Evolutionary conservation across 257 asterid species (phyloP), one percentile per base, ranked within the genome.

Genomic region (Capsicum pubescens): DNA sequence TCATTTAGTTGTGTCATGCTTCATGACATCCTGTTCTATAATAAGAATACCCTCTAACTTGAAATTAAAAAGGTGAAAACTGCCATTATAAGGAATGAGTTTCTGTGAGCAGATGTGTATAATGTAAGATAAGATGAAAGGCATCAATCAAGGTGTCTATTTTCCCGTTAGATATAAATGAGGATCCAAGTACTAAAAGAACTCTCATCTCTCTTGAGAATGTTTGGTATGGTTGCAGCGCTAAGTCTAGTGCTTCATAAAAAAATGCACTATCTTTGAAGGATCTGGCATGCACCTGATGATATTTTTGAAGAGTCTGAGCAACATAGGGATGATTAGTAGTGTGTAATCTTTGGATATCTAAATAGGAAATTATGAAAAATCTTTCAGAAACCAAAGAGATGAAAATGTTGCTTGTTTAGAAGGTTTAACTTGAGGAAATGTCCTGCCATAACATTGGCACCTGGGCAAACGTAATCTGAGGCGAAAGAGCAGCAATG

Each of bases 401-500:
- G 78, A 69, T 91, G 93, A 94, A 90, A 85, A 56, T 91, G 95
- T 92, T 68, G 77, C 26, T 80, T 91, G 16, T 86, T 91, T 17
- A 84, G 84, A 54, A 87, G 83, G 90, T 84, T 91, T 77, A 89
- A 86, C 72, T 79, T 90, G 85, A 91, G 89, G 39, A 88, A 89
- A 39, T 87, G 83, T 60, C 92, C 95, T 72, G 92, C 89, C 7
- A 83, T 94, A 36, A 89, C 77, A 68, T 68, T 88, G 81, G 90
- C 90, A 32, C 91, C 91, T 15, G 90, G 88, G 86, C 91, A 85
- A 85, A 80, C 88, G 3, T 80, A 88, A 32, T 90, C 91, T 59
- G 91, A 91, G 82, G 98, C 94, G 7, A 90, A 92, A 21, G 91
- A 91, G 48, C 96, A 90, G 82, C 98, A 93, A 69, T 87, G 94